phyloP scores from a whole-genome alignment of 2,329 filamentous ascomycete genomes.

The Diaporthe eres region DNA sequence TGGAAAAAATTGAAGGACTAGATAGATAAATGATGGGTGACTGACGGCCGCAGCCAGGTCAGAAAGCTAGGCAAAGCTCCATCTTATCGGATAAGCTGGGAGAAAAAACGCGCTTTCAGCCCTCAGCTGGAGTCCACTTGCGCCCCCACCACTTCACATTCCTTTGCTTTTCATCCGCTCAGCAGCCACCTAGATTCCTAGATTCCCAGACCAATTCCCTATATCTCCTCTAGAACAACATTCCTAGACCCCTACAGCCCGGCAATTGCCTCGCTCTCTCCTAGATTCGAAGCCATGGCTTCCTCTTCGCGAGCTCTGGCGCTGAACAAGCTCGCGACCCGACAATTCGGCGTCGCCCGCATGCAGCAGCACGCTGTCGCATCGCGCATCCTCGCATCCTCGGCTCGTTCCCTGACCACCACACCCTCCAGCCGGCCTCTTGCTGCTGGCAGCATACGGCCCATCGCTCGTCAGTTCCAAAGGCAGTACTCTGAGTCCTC shows the following conservation, averaged over 20 bases:
- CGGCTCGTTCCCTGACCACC: conserved; percentile 43
- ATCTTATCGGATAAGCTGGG: conserved; percentile 35
- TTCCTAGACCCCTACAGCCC: conserved; percentile 16
- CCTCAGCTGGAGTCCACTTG: neutral
- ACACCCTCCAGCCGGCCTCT: conserved; percentile 42
- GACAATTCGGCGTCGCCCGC: conserved; percentile 47
- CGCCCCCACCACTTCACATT: conserved; percentile 24
- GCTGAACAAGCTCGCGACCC: conserved; percentile 48
- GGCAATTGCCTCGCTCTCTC: conserved; percentile 18
- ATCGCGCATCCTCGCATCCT: conserved; percentile 48
- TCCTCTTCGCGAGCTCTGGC: conserved; percentile 51
- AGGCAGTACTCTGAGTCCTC: conserved; percentile 47
- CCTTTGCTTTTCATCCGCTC: conserved; percentile 33
- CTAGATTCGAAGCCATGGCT: conserved; percentile 49
- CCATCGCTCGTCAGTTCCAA: conserved; percentile 47
- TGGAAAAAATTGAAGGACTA: neutral
- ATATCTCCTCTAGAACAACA: neutral
- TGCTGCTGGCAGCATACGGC: conserved; percentile 44
- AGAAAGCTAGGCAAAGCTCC: conserved; percentile 10
- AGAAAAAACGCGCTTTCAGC: conserved; percentile 40
- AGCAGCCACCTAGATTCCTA: conserved; percentile 4
- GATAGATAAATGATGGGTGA: conserved; percentile 17
- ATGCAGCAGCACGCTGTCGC: conserved; percentile 43
- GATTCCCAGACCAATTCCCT: conserved; percentile 17
- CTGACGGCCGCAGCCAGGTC: conserved; percentile 1